A percentile compares a stretch with the other conserved stretches of the same genome.
These are phyloP conservation scores for Dillenia turbinata DNA, from an alignment of 164 flowering plant genomes.

Conservation along the genomic window DNA sequence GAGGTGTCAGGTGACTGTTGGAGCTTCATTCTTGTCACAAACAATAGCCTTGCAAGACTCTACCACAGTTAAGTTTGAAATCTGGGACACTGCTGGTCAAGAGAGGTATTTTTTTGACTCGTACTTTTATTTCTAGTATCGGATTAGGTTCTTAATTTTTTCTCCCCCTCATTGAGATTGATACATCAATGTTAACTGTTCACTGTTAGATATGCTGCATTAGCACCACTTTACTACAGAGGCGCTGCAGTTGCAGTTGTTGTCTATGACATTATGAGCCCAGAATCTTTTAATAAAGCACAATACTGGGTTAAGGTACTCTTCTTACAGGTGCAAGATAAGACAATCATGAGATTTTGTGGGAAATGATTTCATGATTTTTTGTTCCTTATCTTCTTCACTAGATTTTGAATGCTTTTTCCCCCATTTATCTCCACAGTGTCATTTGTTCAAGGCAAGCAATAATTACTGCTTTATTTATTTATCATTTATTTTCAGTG, in stretches of 20 bases:
- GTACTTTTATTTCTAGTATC: too few species aligned
- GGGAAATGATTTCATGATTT: too few species aligned
- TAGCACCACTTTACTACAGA: conserved; percentile 96
- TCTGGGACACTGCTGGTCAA: conserved; percentile 99
- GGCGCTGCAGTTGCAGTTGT: conserved; percentile 97
- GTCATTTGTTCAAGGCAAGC: too few species aligned
- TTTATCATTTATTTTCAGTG: neutral
- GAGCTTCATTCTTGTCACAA: conserved; percentile 97
- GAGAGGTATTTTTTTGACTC: conserved; percentile 56
- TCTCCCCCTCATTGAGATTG: neutral
- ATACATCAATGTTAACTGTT: neutral
- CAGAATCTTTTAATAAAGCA: conserved; percentile 85
- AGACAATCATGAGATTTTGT: too few species aligned
- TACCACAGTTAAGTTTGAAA: conserved; percentile 96
- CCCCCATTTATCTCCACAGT: too few species aligned
- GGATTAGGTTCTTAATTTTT: too few species aligned
- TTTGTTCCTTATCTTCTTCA: too few species aligned
- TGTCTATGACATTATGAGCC: conserved; percentile 91
- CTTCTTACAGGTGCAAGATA: neutral
- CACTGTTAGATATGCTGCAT: conserved; percentile 82
- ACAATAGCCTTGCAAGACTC: conserved; percentile 98
- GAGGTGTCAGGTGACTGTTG: conserved; percentile 85
- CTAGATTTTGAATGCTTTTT: too few species aligned
- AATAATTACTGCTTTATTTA: neutral
- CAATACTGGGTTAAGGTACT: conserved; percentile 98